Percentiles rank a stretch among this genome's conserved stretches.
Evolutionary conservation across 176 grass and related monocot genomes (phyloP).

Genomic region (Pharus latifolius): DNA sequence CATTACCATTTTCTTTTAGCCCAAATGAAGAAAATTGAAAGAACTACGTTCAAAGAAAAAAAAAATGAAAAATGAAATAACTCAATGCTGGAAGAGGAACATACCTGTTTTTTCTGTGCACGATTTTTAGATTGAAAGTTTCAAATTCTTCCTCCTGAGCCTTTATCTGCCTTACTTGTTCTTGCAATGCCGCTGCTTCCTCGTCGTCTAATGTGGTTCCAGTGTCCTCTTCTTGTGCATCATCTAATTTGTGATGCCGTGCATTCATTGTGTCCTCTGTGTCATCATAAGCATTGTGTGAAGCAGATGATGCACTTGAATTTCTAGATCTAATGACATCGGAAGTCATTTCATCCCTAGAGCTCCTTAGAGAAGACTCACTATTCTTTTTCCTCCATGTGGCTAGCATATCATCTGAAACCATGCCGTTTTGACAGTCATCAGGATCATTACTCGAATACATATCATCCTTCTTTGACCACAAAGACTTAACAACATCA

Average conservation of each 20-base stretch:
- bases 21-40: neutral
- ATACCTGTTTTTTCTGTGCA: slow-evolving; percentile 97
- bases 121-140: slow-evolving; percentile 94
- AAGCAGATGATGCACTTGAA: slow-evolving; percentile 60
- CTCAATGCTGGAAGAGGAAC: neutral
- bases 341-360: slow-evolving; percentile 61
- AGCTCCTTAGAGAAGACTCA: slow-evolving; percentile 62
- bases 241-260: slow-evolving; percentile 55
- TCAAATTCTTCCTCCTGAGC: slow-evolving; percentile 96
- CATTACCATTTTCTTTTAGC: neutral
- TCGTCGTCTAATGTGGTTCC: slow-evolving; percentile 78
- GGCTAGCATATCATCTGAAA: slow-evolving; percentile 79
- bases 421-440: slow-evolving; percentile 56
- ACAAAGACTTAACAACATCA: slow-evolving; percentile 45
- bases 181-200: slow-evolving; percentile 90
- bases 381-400: slow-evolving; percentile 89
- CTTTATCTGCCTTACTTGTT: slow-evolving; percentile 97
- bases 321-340: slow-evolving; percentile 75
- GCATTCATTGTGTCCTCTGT: slow-evolving; percentile 50
- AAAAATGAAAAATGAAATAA: neutral
- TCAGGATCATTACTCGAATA: slow-evolving; percentile 44
- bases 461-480: slow-evolving; percentile 51
- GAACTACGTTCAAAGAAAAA: neutral
- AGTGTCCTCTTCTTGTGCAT: slow-evolving; percentile 67
- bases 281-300: slow-evolving; percentile 54